These are phyloP conservation scores for Irpex sp. DNA, from an alignment of 1,284 basidiomycete species.

Conservation along the genomic window DNA sequence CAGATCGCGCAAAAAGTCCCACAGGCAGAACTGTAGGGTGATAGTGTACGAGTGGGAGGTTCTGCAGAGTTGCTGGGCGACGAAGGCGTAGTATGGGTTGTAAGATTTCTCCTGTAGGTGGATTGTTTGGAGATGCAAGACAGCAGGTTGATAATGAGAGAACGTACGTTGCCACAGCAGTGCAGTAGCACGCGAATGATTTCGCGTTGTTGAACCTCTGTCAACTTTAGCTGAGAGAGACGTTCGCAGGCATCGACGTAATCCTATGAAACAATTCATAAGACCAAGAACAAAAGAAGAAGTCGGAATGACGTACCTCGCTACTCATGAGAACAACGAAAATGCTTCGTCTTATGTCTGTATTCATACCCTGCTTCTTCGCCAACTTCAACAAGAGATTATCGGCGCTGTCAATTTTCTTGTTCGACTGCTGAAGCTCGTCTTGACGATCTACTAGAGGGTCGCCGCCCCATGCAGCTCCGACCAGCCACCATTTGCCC, in stretches of 20 bases:
- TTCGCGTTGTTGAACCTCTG: conserved; percentile 91
- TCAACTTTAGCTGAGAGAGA: conserved; percentile 76
- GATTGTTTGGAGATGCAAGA: not conserved
- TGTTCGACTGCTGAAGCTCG: conserved; percentile 22
- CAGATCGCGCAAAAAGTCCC: conserved; percentile 94
- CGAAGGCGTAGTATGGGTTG: conserved; percentile 94
- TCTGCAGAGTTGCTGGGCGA: conserved; percentile 70
- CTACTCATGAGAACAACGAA: conserved; percentile 94
- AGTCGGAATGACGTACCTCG: conserved; percentile 60
- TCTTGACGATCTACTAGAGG: conserved; percentile 70
- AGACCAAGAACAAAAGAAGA: not conserved
- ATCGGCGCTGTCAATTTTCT: conserved; percentile 31
- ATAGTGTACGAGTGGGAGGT: conserved; percentile 81
- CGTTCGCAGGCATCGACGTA: conserved; percentile 91
- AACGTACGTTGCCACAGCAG: conserved; percentile 83
- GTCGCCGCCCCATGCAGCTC: conserved; percentile 93
- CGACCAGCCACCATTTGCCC: conserved; percentile 99
- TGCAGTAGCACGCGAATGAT: conserved; percentile 90
- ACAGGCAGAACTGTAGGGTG: conserved; percentile 93
- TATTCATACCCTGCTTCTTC: conserved; percentile 96
- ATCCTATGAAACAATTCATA: conserved; percentile 48
- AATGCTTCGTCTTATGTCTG: conserved; percentile 85
- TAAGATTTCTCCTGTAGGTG: conserved; percentile 74
- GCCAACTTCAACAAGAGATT: conserved; percentile 74
- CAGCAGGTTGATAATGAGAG: not conserved